Evolutionary conservation across 2,329 filamentous ascomycete genomes (phyloP).

Genomic region (Phialophora expanda): DNA sequence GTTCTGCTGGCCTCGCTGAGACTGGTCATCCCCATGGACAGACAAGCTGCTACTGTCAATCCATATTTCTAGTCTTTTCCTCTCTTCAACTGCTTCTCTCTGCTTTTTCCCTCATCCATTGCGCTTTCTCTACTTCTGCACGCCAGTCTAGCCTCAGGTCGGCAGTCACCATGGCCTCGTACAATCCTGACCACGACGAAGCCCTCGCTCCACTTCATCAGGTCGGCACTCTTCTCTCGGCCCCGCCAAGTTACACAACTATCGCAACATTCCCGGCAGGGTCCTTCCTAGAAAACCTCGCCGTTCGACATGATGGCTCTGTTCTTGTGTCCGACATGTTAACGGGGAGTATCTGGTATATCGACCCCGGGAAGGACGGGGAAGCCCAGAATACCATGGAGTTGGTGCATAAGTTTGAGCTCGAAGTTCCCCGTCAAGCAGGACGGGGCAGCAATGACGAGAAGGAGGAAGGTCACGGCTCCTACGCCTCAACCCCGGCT

Average conservation of each 20-base stretch:
- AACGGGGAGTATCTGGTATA: constrained; percentile 9
- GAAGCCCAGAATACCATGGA: neutral
- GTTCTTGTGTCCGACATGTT: constrained; percentile 21
- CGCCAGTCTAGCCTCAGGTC: neutral
- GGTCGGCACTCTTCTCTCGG: neutral
- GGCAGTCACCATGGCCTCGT: neutral
- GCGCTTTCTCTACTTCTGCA: neutral
- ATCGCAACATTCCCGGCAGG: constrained; percentile 10
- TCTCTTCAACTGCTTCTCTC: neutral
- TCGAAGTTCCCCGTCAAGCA: neutral
- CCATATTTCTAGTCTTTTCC: neutral
- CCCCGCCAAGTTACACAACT: constrained; percentile 1
- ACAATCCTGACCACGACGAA: neutral
- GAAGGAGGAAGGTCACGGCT: neutral
- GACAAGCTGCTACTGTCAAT: neutral
- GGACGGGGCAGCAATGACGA: neutral
- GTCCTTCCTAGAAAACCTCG: constrained; percentile 22
- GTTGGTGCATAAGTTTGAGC: constrained; percentile 14
- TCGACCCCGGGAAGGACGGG: constrained; percentile 6
- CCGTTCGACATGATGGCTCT: constrained; percentile 16
- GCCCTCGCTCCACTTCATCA: neutral
- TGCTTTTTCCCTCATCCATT: neutral
- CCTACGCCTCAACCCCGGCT: constrained; percentile 3
- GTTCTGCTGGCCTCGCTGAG: neutral
- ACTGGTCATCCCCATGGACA: neutral